Evolutionary conservation across 768 basidiomycete species (phyloP).

Genomic region (Mycena pura): DNA sequence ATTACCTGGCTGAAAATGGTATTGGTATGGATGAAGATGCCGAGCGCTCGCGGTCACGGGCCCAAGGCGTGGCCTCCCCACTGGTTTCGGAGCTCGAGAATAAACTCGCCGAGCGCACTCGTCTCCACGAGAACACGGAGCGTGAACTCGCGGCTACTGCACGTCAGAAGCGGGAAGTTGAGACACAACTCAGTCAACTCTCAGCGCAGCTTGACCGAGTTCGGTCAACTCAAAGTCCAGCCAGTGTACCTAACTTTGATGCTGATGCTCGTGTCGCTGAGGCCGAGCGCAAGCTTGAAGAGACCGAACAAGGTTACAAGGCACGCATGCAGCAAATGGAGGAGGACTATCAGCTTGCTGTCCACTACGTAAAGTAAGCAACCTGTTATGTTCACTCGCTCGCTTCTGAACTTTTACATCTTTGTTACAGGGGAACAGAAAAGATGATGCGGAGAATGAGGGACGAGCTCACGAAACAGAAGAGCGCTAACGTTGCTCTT

Average conservation of each 20-base stretch:
- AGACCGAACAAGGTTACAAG: slow-evolving; percentile 80
- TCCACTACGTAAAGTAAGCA: slow-evolving; percentile 94
- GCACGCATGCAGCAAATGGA: slow-evolving; percentile 88
- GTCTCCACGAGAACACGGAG: slow-evolving; percentile 76
- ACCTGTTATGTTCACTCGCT: slow-evolving; percentile 29
- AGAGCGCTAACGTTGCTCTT: slow-evolving; percentile 76
- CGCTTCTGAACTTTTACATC: slow-evolving; percentile 19
- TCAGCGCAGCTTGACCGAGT: slow-evolving; percentile 71
- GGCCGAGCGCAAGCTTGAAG: slow-evolving; percentile 79
- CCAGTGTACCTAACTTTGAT: slow-evolving; percentile 44
- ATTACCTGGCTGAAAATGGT: slow-evolving; percentile 88
- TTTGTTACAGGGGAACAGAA: slow-evolving; percentile 80
- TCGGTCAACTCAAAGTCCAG: slow-evolving; percentile 65
- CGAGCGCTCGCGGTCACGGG: slow-evolving; percentile 49
- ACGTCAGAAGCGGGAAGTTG: slow-evolving; percentile 76
- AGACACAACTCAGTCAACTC: slow-evolving; percentile 69
- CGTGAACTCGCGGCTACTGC: slow-evolving; percentile 72
- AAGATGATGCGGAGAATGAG: slow-evolving; percentile 98
- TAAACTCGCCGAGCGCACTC: slow-evolving; percentile 74
- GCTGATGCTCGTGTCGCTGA: slow-evolving; percentile 62
- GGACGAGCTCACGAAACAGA: slow-evolving; percentile 93
- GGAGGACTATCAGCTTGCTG: slow-evolving; percentile 94
- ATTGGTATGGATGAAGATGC: slow-evolving; percentile 80
- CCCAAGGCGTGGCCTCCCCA: slow-evolving; percentile 47
- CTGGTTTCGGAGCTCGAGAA: slow-evolving; percentile 77